Evolutionary conservation across 768 basidiomycete genomes (phyloP).

Genomic region (Lenzites betulinus): DNA sequence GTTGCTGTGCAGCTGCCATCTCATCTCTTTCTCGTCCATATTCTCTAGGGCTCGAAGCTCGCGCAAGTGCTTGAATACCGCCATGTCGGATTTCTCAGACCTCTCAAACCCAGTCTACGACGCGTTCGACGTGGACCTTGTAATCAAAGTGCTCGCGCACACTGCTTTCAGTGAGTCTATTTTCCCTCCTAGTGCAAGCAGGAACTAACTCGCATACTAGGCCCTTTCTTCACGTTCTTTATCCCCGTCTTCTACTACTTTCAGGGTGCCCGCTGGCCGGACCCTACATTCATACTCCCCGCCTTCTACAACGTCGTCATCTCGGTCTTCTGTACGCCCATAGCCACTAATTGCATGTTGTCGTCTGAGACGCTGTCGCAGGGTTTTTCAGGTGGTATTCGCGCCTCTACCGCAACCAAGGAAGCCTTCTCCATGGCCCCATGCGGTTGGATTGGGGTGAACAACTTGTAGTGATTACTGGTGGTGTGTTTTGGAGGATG

Average conservation of each 20-base stretch:
- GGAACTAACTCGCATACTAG: constrained; percentile 37
- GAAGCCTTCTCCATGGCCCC: constrained; percentile 61
- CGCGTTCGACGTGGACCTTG: constrained; percentile 71
- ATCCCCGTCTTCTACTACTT: constrained; percentile 79
- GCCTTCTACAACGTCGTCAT: constrained; percentile 59
- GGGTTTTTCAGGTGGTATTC: constrained; percentile 75
- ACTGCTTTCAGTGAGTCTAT: constrained; percentile 75
- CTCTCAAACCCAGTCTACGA: constrained; percentile 55
- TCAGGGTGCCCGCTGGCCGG: constrained; percentile 56
- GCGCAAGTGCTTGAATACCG: background rate
- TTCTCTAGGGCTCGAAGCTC: constrained; percentile 1
- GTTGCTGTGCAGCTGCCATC: constrained; percentile 14
- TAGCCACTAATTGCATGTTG: background rate
- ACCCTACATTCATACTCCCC: constrained; percentile 54
- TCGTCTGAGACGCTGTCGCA: constrained; percentile 30
- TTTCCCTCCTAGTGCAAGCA: background rate
- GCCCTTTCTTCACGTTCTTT: constrained; percentile 83
- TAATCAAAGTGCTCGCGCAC: constrained; percentile 75
- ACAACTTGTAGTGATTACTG: constrained; percentile 89
- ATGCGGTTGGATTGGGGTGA: constrained; percentile 78
- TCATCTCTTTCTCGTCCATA: background rate
- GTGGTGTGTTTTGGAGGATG: constrained; percentile 53
- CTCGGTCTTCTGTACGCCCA: constrained; percentile 65
- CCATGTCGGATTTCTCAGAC: constrained; percentile 2
- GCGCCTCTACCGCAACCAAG: constrained; percentile 73